Evolutionary conservation across 2,329 filamentous ascomycete genomes (phyloP).

Genomic region (Aspergillus piperis): DNA sequence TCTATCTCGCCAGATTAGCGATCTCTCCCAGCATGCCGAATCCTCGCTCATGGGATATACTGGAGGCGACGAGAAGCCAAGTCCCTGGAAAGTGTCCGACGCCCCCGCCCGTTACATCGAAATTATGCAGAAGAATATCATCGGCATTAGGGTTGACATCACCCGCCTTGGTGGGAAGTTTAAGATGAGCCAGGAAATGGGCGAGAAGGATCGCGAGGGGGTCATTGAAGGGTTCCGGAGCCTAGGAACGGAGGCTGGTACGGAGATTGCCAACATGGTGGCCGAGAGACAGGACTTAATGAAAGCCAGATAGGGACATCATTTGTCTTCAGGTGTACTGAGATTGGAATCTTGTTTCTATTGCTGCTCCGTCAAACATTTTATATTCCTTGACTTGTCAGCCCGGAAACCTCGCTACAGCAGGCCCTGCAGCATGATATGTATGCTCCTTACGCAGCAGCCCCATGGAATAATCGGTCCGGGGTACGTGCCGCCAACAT

Average conservation of each 20-base stretch:
- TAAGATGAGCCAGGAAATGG: slow-evolving; percentile 67
- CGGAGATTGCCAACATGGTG: neutral
- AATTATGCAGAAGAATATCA: slow-evolving; percentile 59
- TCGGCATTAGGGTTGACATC: slow-evolving; percentile 62
- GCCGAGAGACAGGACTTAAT: too few species aligned
- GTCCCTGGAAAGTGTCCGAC: neutral
- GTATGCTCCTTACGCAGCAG: too few species aligned
- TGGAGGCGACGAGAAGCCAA: neutral
- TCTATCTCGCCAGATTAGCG: neutral
- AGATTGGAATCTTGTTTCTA: too few species aligned
- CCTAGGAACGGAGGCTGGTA: slow-evolving; percentile 18
- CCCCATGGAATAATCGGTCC: too few species aligned
- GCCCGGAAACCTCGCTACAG: too few species aligned
- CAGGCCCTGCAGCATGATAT: too few species aligned
- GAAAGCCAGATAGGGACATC: too few species aligned
- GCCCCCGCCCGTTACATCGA: slow-evolving; percentile 57
- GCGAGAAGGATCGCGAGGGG: slow-evolving; percentile 44
- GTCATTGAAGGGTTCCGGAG: neutral
- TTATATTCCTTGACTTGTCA: too few species aligned
- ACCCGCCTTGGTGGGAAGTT: slow-evolving; percentile 61
- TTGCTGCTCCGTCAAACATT: too few species aligned
- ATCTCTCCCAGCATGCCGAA: neutral
- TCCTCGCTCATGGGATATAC: neutral
- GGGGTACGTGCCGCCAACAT: too few species aligned
- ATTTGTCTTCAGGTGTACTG: too few species aligned